Base-by-base conservation (phyloP, 805 yeast species). In the Starmera dryadoides region DNA sequence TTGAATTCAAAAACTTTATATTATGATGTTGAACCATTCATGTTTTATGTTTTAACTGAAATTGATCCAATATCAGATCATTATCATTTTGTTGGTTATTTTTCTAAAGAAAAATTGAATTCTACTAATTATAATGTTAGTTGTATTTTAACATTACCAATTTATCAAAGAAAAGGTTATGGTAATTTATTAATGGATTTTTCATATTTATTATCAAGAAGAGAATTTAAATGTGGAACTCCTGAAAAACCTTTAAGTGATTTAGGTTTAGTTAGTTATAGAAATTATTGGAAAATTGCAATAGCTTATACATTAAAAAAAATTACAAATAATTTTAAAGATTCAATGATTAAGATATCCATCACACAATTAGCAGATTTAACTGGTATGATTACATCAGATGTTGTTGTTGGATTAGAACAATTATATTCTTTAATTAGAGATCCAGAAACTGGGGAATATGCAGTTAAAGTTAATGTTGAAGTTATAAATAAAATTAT, bases 171-270 rank as follows among this genome's bases (percentile, higher is more conserved):
- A 37, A 77, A 77, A 45, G 98, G 98, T 0, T 87, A 84, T 60
- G 98, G 98, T 2, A 81, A 78, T 56, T 73, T 91, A 43, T 66
- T 93, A 42, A 91, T 93, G 55, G 94, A 86, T 46, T 87, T 93
- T 58, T 86, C 96, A 41, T 93, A 93, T 55, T 60, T 88, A 15
- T 62, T 93, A 35, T 75, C 93, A 1, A 66, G 82, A 37, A 69
- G 76, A 42, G 97, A 91, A 56, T 78, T 73, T 49, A 81, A 80
- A 45, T 72, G 73, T 40, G 98, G 98, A 0, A 85, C 97, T 0
- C 98, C 98, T 0, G 98, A 93, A 52, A 91, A 89, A 54, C 98
- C 98, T 0, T 67, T 91, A 41, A 81, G 93, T 48, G 89, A 84
- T 46, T 63, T 91, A 39, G 98, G 98, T 0, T 63, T 88, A 37